phyloP scores from a whole-genome alignment of 352 stramenopile species.

The Phytophthora quininea region DNA sequence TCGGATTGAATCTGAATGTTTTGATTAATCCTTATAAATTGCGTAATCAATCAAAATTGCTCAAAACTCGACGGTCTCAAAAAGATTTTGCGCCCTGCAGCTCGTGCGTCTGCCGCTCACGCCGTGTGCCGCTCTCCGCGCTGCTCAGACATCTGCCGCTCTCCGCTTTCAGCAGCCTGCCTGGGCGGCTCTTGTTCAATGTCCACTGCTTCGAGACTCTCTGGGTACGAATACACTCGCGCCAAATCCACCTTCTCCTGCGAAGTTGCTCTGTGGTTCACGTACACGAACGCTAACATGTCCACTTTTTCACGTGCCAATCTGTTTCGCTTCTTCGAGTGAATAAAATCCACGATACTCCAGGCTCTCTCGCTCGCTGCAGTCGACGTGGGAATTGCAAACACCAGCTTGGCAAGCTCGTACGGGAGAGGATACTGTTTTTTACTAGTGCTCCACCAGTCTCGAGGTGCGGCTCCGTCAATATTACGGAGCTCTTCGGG shows the following conservation, averaged over 20 bases:
- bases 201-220: too few species aligned
- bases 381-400: conserved; percentile 4
- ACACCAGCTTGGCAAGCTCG: conserved; percentile 4
- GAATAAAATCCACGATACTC: conserved; percentile 14
- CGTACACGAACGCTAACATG: conserved; percentile 12
- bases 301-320: not conserved
- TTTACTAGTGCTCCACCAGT: not conserved
- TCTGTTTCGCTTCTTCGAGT: conserved; percentile 12
- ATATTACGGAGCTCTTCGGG: not conserved
- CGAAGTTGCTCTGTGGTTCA: conserved; percentile 1
- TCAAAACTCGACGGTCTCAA: too few species aligned
- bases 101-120: too few species aligned
- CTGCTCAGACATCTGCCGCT: too few species aligned
- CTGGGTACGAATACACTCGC: not conserved
- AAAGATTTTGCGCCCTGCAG: too few species aligned
- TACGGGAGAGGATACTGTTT: not conserved
- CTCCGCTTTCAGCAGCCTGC: too few species aligned
- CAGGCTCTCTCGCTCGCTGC: conserved; percentile 10
- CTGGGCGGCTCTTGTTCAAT: too few species aligned
- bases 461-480: not conserved
- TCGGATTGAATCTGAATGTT: too few species aligned
- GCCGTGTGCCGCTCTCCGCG: too few species aligned
- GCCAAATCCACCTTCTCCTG: conserved; percentile 2
- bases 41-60: too few species aligned
- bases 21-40: too few species aligned